Percentiles rank a stretch among this genome's conserved stretches.
Conservation (phyloP, 1,284 basidiomycete species). For the Heliocybe sulcata region DNA sequence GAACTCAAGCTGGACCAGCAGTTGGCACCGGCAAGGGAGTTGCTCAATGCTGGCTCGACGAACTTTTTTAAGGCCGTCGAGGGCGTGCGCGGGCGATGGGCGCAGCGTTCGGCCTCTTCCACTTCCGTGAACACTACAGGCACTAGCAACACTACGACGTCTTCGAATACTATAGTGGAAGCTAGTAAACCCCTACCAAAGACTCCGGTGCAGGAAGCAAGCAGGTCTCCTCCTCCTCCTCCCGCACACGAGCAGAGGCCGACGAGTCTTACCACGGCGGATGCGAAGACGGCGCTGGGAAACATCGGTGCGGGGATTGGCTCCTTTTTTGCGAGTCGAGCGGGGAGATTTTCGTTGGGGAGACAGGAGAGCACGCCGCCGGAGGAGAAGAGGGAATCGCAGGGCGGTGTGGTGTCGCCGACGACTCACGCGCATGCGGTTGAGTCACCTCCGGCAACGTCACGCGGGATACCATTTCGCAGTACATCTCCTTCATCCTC, state of each 20-base stretch:
- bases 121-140: conserved; percentile 12
- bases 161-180: conserved; percentile 38
- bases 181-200: conserved; percentile 38
- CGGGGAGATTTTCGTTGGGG: conserved; percentile 26
- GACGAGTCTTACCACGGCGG: conserved; percentile 22
- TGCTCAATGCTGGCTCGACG: conserved; percentile 68
- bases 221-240: conserved; percentile 19
- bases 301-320: conserved; percentile 56
- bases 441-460: not conserved
- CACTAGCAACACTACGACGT: conserved; percentile 16
- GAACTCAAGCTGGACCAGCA: conserved; percentile 88
- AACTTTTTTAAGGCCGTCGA: conserved; percentile 84
- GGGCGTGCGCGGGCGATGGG: conserved; percentile 74
- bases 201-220: conserved; percentile 13
- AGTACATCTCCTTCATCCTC: not conserved
- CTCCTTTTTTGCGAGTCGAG: conserved; percentile 43
- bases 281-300: conserved; percentile 29
- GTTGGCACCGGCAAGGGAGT: conserved; percentile 82
- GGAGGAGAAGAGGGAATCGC: not conserved
- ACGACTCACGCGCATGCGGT: not conserved
- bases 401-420: not conserved
- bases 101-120: conserved; percentile 35
- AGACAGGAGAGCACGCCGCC: not conserved
- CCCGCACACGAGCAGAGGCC: conserved; percentile 14
- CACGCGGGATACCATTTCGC: not conserved